Conservation (phyloP, 2,329 filamentous ascomycete species). For the Akanthomyces muscarius region DNA sequence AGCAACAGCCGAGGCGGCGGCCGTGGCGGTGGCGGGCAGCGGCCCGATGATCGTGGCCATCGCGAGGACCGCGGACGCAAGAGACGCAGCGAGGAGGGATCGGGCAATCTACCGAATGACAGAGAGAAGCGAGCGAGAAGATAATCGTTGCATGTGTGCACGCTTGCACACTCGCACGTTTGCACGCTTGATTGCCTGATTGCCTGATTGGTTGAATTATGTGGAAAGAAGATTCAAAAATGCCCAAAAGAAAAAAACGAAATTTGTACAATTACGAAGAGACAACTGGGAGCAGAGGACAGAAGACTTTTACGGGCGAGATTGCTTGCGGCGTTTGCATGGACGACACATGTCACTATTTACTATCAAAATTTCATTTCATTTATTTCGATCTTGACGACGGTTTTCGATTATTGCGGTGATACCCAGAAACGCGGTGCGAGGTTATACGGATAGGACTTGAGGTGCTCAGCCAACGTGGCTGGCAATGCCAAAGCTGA, state of each 20-base stretch:
- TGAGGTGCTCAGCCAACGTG: too few relatives aligned
- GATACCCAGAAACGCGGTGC: not conserved
- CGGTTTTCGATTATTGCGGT: not conserved
- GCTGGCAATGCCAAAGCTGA: too few relatives aligned
- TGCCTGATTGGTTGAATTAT: not conserved
- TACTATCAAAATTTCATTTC: not conserved
- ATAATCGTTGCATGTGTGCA: constrained; percentile 26
- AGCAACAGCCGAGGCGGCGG: not conserved
- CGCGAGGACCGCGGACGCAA: constrained; percentile 39
- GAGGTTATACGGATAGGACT: too few relatives aligned
- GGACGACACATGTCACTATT: not conserved
- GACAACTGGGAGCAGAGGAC: not conserved
- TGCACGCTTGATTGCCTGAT: too few relatives aligned
- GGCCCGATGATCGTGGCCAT: constrained; percentile 28
- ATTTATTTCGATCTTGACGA: not conserved
- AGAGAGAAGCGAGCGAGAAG: constrained; percentile 52
- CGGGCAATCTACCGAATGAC: constrained; percentile 36
- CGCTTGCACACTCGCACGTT: too few relatives aligned
- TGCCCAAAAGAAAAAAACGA: not conserved
- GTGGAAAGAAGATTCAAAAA: not conserved
- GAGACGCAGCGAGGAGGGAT: constrained; percentile 47
- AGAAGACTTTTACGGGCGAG: constrained; percentile 9
- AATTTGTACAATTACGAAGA: constrained; percentile 7
- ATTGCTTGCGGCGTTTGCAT: constrained; percentile 3
- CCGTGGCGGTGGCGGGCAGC: constrained; percentile 27